phyloP scores from a whole-genome alignment of 2,329 filamentous ascomycete species.

The Colletotrichum phormii region DNA sequence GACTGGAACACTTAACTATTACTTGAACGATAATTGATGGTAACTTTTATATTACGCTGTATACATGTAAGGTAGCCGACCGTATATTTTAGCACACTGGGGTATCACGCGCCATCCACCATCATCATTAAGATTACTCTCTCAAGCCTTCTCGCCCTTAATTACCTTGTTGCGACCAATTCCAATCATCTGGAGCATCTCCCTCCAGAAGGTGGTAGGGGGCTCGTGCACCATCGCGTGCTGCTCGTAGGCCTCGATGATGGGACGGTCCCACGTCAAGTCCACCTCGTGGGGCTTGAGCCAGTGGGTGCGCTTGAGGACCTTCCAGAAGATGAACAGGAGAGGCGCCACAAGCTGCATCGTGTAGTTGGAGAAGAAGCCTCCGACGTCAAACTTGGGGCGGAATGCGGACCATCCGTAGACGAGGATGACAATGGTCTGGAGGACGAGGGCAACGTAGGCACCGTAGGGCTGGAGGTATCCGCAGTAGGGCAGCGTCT shows the following conservation, averaged over 20 bases:
- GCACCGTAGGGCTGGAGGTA: conserved; percentile 75
- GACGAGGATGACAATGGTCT: conserved; percentile 69
- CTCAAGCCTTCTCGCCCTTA: conserved; percentile 37
- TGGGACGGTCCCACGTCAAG: conserved; percentile 68
- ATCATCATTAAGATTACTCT: background rate
- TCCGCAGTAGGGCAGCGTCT: conserved; percentile 73
- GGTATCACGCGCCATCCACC: conserved; percentile 8
- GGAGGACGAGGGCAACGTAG: conserved; percentile 66
- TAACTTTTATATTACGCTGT: background rate
- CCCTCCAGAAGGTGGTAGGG: conserved; percentile 66
- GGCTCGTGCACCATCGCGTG: conserved; percentile 44
- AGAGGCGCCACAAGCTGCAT: conserved; percentile 70
- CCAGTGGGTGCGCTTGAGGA: conserved; percentile 70
- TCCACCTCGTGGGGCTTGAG: conserved; percentile 67
- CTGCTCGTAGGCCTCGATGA: conserved; percentile 68
- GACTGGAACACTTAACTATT: background rate
- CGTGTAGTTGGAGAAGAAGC: conserved; percentile 74
- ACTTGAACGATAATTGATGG: background rate
- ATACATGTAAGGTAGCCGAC: background rate
- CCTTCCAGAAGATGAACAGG: conserved; percentile 67
- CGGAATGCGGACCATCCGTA: conserved; percentile 75
- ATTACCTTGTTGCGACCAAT: conserved; percentile 44
- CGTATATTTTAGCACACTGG: conserved; percentile 5
- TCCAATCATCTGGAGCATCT: conserved; percentile 61
- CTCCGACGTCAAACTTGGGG: conserved; percentile 65